Evolutionary conservation across 768 basidiomycete species (phyloP), one percentile per base, ranked within the genome.

Genomic region (Multifurca ochricompacta): DNA sequence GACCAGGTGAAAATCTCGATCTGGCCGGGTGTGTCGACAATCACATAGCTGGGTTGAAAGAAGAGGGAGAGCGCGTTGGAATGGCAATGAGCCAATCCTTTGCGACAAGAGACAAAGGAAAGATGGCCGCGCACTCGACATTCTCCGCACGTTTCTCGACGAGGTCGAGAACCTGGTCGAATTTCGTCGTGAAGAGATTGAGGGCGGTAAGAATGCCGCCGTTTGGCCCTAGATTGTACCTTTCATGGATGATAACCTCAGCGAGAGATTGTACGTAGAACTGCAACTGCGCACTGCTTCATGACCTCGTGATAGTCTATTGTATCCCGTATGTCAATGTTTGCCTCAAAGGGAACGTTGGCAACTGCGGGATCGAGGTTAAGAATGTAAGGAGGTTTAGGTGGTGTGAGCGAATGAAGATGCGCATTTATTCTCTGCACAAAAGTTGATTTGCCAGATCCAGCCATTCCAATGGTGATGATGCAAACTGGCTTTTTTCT

Each of bases 1-100:
- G 94, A 97, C 96, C 96, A 99, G 46, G 96, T 99, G 67, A 99
- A 99, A 61, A 98, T 99, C 71, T 99, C 96, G 64, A 99, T 99
- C 70, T 99, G 96, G 4, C 96, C 96, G 6, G 96, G 96, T 0
- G 96, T 99, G 64, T 99, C 96, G 43, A 99, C 74, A 42, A 99
- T 84, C 56, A 99, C 80, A 72, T 98, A 87, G 63, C 95, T 97
- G 64, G 30, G 11, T 32, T 28, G 16, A 37, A 46, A 27, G 30
- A 18, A 30, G 16, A 37, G 47, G 30, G 30, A 18, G 39, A 13
- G n/a, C 19, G 19, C 19, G 5, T n/a, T n/a, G n/a, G n/a, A n/a
- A n/a, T n/a, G n/a, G n/a, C 11, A 1, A 40, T 39, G 31, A 40
- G 40, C 23, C 27, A 9, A 19, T 14, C 18, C 34, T 27, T 21